A percentile compares a stretch with the other conserved stretches of the same genome.
Evolutionary conservation across 169 alveolate genomes (phyloP).

Genomic region (Miamiensis avidus): DNA sequence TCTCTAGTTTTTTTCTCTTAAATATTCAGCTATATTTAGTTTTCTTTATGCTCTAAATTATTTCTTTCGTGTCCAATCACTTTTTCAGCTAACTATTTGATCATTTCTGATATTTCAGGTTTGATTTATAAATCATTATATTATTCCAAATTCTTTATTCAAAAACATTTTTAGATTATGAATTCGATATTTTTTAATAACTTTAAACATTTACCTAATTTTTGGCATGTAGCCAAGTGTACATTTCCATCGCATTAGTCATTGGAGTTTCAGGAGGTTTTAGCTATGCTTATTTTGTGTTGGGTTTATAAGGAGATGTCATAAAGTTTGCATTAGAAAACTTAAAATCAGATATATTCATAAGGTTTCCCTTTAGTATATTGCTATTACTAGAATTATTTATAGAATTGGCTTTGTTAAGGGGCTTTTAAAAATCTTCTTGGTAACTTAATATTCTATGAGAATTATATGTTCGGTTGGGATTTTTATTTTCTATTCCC

Average conservation of each 20-base stretch:
- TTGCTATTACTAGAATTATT: not conserved
- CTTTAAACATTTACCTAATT: not conserved
- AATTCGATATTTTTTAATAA: too few species aligned
- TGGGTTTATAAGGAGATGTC: not conserved
- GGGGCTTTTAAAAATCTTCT: not conserved
- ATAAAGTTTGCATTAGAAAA: not conserved
- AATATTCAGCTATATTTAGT: not conserved
- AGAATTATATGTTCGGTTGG: not conserved
- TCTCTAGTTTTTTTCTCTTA: not conserved
- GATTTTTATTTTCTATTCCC: not conserved
- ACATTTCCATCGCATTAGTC: constrained; percentile 27
- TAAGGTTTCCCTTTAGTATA: not conserved
- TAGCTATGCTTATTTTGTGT: not conserved
- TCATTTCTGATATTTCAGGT: too few species aligned
- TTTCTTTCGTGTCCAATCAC: not conserved
- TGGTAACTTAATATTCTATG: not conserved
- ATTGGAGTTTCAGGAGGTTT: constrained; percentile 15
- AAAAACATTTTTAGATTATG: too few species aligned
- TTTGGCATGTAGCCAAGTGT: constrained; percentile 11
- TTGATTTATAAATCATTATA: too few species aligned
- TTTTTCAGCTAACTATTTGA: not conserved
- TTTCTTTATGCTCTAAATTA: not conserved
- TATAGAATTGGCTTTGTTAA: too few species aligned
- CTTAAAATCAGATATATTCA: not conserved
- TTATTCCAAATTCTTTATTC: not conserved